Base-by-base conservation (phyloP, 176 grass and related monocot genomes). In the Oryza meridionalis region DNA sequence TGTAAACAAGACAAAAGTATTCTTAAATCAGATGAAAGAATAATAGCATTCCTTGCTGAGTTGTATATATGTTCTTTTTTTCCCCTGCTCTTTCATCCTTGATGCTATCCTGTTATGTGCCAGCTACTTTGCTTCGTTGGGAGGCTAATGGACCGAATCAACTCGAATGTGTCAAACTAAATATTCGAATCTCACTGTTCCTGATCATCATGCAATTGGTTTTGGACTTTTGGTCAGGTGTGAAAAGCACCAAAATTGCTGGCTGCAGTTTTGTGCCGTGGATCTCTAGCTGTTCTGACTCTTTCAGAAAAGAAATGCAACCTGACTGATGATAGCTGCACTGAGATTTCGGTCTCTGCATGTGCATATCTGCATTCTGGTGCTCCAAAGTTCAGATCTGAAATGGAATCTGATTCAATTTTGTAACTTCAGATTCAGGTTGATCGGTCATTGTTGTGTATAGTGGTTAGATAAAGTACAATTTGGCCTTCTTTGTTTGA, bases 1-100 rank as follows among this genome's bases (percentile, higher is more conserved):
- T 86, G 73, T 73, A 85, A 82, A 82, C 42, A 53, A 10, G 19
- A 72, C 17, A 40, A 81, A 77, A 77, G 25, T 90, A 72, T 67
- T 89, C 31, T 65, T 55, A 70, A 83, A 65, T 72, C 0, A 46
- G 42, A 76, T 75, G 37, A 42, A 89, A 74, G 11, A 88, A 65
- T 76, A 73, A 55, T 62, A 3, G 15, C 9, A 27, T 55, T 43
- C 19, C 22, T 32, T 12, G 53, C 65, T 77, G 65, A 66, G 71
- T 64, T 81, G 65, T 40, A 40, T 40, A 8, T 81, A 62, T 37
- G 31, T 77, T 32, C 70, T 24, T 64, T 21, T 0, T 55, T 77
- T 77, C 64, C 19, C 77, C 70, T 65, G 15, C 31, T 81, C 29
- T 65, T 0, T 65, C 2, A 44, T 53, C 50, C 65, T 62, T 31